These are phyloP conservation scores for Akebia trifoliata DNA, from an alignment of 164 flowering plant genomes.

Conservation along the genomic window DNA sequence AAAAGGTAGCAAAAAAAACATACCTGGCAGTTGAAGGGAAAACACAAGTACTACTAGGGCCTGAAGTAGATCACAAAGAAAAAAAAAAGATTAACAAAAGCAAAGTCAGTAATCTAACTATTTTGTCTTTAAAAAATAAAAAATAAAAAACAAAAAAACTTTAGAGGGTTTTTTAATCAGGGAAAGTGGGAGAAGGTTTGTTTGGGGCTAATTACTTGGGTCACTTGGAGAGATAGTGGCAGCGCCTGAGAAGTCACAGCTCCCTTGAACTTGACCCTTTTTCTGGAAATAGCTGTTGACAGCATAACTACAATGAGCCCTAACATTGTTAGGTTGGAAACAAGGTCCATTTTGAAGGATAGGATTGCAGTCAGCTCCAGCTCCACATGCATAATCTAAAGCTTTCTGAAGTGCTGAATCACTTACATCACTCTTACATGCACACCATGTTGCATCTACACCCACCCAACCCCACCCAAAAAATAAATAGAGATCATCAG, in stretches of 20 bases:
- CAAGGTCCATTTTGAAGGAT: conserved; percentile 59
- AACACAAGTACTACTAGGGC: conserved; percentile 26
- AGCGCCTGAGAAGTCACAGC: conserved; percentile 59
- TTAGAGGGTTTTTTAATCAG: background rate
- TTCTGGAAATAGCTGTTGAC: conserved; percentile 76
- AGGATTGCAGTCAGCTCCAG: conserved; percentile 69
- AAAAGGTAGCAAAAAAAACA: background rate
- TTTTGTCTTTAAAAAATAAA: too few relatives aligned
- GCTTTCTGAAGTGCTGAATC: conserved; percentile 48
- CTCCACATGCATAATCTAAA: conserved; percentile 84
- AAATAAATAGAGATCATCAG: background rate
- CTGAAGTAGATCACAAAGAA: conserved; percentile 24
- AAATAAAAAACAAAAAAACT: background rate
- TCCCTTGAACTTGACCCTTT: conserved; percentile 39
- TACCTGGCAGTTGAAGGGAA: conserved; percentile 47
- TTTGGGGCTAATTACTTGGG: conserved; percentile 43
- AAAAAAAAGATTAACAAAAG: too few relatives aligned
- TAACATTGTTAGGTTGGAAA: conserved; percentile 65
- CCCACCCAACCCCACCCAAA: too few relatives aligned
- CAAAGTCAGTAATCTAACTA: too few relatives aligned
- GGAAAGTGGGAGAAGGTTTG: background rate
- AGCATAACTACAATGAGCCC: conserved; percentile 68
- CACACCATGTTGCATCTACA: conserved; percentile 52
- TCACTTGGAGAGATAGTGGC: conserved; percentile 30
- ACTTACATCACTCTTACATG: conserved; percentile 46